Evolutionary conservation across 2,329 filamentous ascomycete species (phyloP), one percentile per base, ranked within the genome.

Genomic region (Aspergillus texensis): DNA sequence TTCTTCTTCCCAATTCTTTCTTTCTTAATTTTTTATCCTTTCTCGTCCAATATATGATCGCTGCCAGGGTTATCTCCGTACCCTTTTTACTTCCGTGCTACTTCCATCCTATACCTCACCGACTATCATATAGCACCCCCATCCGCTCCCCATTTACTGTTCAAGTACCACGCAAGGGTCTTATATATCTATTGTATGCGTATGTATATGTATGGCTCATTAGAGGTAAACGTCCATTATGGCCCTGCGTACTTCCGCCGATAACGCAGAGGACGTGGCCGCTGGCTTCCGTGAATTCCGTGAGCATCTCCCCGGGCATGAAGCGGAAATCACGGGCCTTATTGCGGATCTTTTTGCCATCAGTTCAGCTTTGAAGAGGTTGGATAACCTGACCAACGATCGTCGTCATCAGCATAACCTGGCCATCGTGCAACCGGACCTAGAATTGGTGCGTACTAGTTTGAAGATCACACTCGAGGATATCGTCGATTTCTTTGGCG

Each of bases 281-380:
- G 78, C 80, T 58, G 82, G 80, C 62, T 80, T 88, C 64, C 77
- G 78, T 64, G 70, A 75, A 48, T 86, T 87, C 72, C 76, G 83
- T 57, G 77, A 78, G 61, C 79, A 81, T 67, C 80, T 88, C 56
- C 81, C 83, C 9, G 79, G 84, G 58, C 76, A 82, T 68, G 78
- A 81, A 39, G 80, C 82, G 36, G 82, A 85, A 50, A 84, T 88
- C 68, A 85, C 84, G 28, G 78, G 78, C 36, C 74, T 84, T 32
- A 84, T 88, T 58, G 80, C 83, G 60, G 80, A 85, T 64, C 79
- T 88, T 28, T 86, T 84, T 70, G 79, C 80, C 58, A 83, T 88
- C 71, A 84, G 84, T 61, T 78, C 81, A 55, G 78, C 77, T 10
- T 76, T 89, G 28, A 80, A 81, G 53, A 76, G 76, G 48, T 74